Conservation (phyloP, 75 land plant genomes). For the Isoetes taiwanensis region DNA sequence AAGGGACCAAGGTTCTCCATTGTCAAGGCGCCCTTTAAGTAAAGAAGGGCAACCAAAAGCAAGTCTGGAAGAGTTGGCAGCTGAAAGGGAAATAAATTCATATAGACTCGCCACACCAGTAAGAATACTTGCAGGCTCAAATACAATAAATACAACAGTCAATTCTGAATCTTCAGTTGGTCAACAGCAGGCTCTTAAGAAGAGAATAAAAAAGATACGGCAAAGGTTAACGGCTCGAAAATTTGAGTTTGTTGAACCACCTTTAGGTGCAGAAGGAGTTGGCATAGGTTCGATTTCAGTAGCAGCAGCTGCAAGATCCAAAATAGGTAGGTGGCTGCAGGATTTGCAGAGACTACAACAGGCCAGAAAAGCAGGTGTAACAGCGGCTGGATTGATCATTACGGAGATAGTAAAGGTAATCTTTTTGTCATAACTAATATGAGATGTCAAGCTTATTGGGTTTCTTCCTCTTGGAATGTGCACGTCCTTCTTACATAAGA, state of each 20-base stretch:
- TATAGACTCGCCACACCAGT: background rate
- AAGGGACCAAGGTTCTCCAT: slow-evolving; percentile 79
- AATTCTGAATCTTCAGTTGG: slow-evolving; percentile 6
- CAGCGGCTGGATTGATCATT: slow-evolving; percentile 54
- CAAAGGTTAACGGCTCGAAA: slow-evolving; percentile 73
- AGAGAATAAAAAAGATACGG: slow-evolving; percentile 66
- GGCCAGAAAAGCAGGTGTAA: slow-evolving; percentile 67
- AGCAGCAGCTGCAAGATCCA: slow-evolving; percentile 61
- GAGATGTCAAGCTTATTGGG: too few species aligned
- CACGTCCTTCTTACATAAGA: too few species aligned
- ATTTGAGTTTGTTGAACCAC: slow-evolving; percentile 59
- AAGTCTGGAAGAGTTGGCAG: background rate
- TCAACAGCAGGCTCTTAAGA: slow-evolving; percentile 43
- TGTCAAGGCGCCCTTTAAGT: slow-evolving; percentile 38
- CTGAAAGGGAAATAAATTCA: background rate
- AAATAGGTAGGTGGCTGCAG: slow-evolving; percentile 82
- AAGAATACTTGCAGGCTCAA: background rate
- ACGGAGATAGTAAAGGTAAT: slow-evolving; percentile 84
- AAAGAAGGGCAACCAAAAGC: slow-evolving; percentile 42
- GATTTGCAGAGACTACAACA: slow-evolving; percentile 69
- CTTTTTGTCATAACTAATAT: too few species aligned
- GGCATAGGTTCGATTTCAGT: slow-evolving; percentile 47
- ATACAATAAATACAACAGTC: slow-evolving; percentile 2
- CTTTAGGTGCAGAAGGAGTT: slow-evolving; percentile 34
- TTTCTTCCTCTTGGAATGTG: too few species aligned